Evolutionary conservation across 2,329 filamentous ascomycete species (phyloP).

Genomic region (Hymenoscyphus fructigenus): DNA sequence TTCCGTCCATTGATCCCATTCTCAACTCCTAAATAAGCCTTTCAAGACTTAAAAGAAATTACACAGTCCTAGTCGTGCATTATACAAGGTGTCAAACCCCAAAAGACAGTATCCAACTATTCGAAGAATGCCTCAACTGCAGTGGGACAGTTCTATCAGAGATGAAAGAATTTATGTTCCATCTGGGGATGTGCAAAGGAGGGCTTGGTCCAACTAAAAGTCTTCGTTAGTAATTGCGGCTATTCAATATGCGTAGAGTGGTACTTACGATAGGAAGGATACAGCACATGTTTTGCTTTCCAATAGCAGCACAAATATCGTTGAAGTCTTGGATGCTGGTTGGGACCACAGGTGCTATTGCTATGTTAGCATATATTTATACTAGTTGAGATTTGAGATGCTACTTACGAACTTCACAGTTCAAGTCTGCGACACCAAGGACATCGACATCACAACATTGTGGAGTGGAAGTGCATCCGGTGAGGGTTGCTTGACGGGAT

Average conservation of each 20-base stretch:
- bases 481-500: slow-evolving; percentile 43
- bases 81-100: background rate
- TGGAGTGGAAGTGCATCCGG: slow-evolving; percentile 38
- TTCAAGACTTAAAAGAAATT: background rate
- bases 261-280: slow-evolving; percentile 46
- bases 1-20: background rate
- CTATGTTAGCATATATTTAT: slow-evolving; percentile 3
- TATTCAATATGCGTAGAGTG: background rate
- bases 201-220: slow-evolving; percentile 31
- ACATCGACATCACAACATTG: slow-evolving; percentile 64
- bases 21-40: background rate
- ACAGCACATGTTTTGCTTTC: slow-evolving; percentile 52
- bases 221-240: background rate
- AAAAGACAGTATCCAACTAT: background rate
- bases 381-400: background rate
- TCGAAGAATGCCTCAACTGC: background rate
- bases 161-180: background rate
- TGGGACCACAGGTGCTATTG: slow-evolving; percentile 40
- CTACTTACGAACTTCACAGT: slow-evolving; percentile 52
- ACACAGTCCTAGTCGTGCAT: background rate
- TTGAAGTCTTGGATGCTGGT: slow-evolving; percentile 43
- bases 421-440: slow-evolving; percentile 54
- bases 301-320: slow-evolving; percentile 28
- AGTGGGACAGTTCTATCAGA: background rate
- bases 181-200: slow-evolving; percentile 35